A percentile compares a stretch with the other conserved stretches of the same genome.
Evolutionary conservation across 1,139 yeast genomes (phyloP).

Genomic region (Zygoascus sp.): DNA sequence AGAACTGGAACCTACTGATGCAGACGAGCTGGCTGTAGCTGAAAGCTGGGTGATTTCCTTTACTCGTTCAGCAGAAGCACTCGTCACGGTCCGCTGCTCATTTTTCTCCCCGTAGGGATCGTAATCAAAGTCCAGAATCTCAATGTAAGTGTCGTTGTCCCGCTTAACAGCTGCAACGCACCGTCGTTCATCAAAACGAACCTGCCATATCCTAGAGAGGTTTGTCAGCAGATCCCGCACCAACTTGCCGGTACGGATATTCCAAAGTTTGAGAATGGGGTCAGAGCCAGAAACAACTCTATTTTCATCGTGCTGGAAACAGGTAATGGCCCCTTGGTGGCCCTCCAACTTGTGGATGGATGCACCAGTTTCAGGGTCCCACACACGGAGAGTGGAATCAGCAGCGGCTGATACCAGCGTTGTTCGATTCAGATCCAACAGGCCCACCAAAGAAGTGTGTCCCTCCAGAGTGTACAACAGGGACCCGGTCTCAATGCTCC

Average conservation of each 20-base stretch:
- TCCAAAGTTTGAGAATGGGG: slow-evolving; percentile 76
- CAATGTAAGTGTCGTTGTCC: slow-evolving; percentile 63
- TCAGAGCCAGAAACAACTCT: slow-evolving; percentile 88
- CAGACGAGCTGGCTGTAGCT: background rate
- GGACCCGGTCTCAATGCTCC: slow-evolving; percentile 81
- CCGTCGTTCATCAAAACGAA: slow-evolving; percentile 73
- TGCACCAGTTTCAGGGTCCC: slow-evolving; percentile 83
- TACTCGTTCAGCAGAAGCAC: background rate
- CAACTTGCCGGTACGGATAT: slow-evolving; percentile 69
- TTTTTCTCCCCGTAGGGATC: slow-evolving; percentile 25
- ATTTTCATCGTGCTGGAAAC: slow-evolving; percentile 86
- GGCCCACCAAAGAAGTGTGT: slow-evolving; percentile 85
- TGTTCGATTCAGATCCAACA: slow-evolving; percentile 70
- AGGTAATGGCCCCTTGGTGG: slow-evolving; percentile 84
- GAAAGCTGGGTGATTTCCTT: background rate
- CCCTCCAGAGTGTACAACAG: slow-evolving; percentile 67
- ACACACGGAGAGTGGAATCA: slow-evolving; percentile 81
- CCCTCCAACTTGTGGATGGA: slow-evolving; percentile 70
- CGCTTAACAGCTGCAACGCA: slow-evolving; percentile 93
- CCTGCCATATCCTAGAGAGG: slow-evolving; percentile 90
- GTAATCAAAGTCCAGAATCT: slow-evolving; percentile 74
- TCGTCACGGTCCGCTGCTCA: background rate
- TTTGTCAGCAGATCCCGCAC: slow-evolving; percentile 72
- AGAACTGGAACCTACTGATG: background rate
- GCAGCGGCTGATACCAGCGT: slow-evolving; percentile 95